A percentile compares a stretch with the other conserved stretches of the same genome.
Evolutionary conservation across 768 basidiomycete species (phyloP).

Genomic region (Sporobolomyces pararoseus): DNA sequence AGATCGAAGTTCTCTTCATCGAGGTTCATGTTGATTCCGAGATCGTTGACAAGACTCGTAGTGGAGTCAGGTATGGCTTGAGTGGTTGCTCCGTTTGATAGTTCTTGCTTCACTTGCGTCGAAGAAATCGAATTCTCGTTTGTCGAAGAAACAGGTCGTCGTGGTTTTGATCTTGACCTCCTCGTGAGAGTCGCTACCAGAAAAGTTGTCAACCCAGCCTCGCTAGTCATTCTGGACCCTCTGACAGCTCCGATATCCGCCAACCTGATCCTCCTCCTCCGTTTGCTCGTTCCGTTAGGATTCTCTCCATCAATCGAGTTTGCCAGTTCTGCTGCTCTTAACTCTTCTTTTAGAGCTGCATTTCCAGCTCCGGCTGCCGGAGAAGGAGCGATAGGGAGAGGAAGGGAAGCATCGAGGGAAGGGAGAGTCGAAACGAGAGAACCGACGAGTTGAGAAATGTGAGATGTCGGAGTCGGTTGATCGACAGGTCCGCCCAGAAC

Average conservation of each 20-base stretch:
- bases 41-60: background rate
- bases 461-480: constrained; percentile 6
- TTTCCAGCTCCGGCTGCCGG: background rate
- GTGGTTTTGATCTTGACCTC: background rate
- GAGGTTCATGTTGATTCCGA: constrained; percentile 5
- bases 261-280: background rate
- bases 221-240: background rate
- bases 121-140: too few species aligned
- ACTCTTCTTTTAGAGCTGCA: constrained; percentile 27
- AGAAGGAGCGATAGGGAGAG: background rate
- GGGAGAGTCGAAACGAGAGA: constrained; percentile 13
- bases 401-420: constrained; percentile 1
- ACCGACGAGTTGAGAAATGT: constrained; percentile 12
- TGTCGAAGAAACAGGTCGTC: background rate
- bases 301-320: background rate
- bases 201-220: background rate
- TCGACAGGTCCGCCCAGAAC: too few species aligned
- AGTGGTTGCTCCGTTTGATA: background rate
- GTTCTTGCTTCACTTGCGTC: background rate
- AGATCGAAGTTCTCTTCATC: constrained; percentile 21
- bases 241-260: constrained; percentile 26
- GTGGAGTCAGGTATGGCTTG: too few species aligned
- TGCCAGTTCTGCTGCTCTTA: constrained; percentile 9
- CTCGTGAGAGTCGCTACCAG: background rate
- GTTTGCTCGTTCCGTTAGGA: background rate